Evolutionary conservation across 768 basidiomycete genomes (phyloP).

Genomic region (Mycena alexandri): DNA sequence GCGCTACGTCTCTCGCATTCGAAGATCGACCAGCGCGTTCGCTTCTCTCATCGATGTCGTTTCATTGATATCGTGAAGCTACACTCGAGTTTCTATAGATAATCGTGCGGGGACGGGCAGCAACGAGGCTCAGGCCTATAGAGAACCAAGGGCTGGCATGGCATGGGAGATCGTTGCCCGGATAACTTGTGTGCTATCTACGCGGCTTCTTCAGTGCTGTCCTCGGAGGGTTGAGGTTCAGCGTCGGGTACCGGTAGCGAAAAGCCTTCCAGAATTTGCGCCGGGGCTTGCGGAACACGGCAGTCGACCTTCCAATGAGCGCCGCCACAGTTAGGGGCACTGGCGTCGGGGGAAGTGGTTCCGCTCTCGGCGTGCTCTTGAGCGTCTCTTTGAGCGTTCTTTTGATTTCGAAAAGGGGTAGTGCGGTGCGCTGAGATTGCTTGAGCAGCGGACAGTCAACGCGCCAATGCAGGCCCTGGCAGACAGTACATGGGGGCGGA

Average conservation of each 20-base stretch:
- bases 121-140: too few species aligned
- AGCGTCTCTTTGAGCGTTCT: background rate
- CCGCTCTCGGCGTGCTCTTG: background rate
- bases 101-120: too few species aligned
- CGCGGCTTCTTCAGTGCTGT: background rate
- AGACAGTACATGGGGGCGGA: constrained; percentile 26
- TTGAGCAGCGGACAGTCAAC: constrained; percentile 28
- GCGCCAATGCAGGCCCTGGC: constrained; percentile 30
- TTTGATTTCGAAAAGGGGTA: constrained; percentile 5
- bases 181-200: too few species aligned
- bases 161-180: too few species aligned
- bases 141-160: background rate
- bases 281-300: constrained; percentile 29
- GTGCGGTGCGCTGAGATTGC: background rate
- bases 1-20: too few species aligned
- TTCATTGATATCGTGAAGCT: too few species aligned
- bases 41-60: too few species aligned
- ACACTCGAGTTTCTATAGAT: too few species aligned
- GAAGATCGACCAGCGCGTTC: too few species aligned
- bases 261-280: constrained; percentile 2
- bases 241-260: constrained; percentile 13
- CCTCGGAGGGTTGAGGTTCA: background rate
- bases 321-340: constrained; percentile 33
- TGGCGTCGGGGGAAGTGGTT: constrained; percentile 10
- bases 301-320: constrained; percentile 34